Conservation (phyloP, 768 basidiomycete species). For the Hericium alpestre region DNA sequence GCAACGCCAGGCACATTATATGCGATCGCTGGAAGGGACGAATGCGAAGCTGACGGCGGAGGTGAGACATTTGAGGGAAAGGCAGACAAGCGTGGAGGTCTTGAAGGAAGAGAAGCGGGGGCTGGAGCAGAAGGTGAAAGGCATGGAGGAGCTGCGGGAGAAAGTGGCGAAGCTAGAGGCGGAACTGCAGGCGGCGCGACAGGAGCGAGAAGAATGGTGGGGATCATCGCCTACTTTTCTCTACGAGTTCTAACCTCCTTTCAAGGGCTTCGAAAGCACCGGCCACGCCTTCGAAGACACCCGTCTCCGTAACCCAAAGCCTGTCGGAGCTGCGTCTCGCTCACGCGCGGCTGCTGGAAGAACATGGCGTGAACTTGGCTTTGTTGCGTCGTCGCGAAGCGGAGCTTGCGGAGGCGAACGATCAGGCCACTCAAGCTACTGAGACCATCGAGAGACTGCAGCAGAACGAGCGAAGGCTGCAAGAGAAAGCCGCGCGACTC, state of each 20-base stretch:
- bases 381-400: constrained; percentile 42
- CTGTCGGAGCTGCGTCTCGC: constrained; percentile 50
- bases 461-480: constrained; percentile 26
- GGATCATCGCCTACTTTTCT: constrained; percentile 6
- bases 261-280: constrained; percentile 27
- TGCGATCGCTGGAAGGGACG: constrained; percentile 46
- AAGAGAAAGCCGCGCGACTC: constrained; percentile 28
- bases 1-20: constrained; percentile 50
- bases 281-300: constrained; percentile 32
- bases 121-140: constrained; percentile 41
- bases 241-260: neutral
- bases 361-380: constrained; percentile 49
- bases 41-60: constrained; percentile 50
- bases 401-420: constrained; percentile 26
- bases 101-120: constrained; percentile 64
- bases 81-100: constrained; percentile 55
- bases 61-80: constrained; percentile 40
- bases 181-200: constrained; percentile 49
- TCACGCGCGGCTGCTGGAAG: constrained; percentile 56
- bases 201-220: constrained; percentile 52
- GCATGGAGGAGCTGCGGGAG: constrained; percentile 45
- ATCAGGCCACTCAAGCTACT: constrained; percentile 22
- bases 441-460: constrained; percentile 24
- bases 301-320: constrained; percentile 45
- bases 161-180: constrained; percentile 49